Percentiles rank a stretch among this genome's conserved stretches.
Evolutionary conservation across 1,284 basidiomycete species (phyloP).

Genomic region (Neonothopanus nambi): DNA sequence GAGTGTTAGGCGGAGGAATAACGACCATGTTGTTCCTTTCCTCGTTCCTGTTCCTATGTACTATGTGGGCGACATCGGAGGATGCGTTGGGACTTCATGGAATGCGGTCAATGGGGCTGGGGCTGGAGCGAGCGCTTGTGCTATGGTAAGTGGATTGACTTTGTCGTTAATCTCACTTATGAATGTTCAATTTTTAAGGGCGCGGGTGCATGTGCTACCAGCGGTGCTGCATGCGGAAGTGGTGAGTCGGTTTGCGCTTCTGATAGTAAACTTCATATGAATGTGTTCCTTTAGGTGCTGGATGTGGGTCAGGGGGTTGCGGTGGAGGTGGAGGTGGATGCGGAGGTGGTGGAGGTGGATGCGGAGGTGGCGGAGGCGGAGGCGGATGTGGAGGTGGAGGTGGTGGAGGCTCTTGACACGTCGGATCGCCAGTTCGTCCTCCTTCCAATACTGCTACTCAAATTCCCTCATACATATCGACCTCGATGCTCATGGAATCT

Average conservation of each 20-base stretch:
- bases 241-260: too few species aligned
- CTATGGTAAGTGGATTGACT: slow-evolving; percentile 16
- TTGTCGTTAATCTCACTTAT: too few species aligned
- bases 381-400: too few species aligned
- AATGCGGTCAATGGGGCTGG: slow-evolving; percentile 16
- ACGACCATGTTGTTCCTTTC: slow-evolving; percentile 30
- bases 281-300: not conserved
- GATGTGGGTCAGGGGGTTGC: slow-evolving; percentile 15
- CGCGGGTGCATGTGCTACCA: slow-evolving; percentile 19
- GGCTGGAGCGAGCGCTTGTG: slow-evolving; percentile 19
- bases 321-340: slow-evolving; percentile 16
- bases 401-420: too few species aligned
- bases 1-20: not conserved
- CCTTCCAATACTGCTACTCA: too few species aligned
- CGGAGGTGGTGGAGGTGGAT: slow-evolving; percentile 16
- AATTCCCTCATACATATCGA: too few species aligned
- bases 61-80: slow-evolving; percentile 13
- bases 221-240: slow-evolving; percentile 7
- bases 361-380: slow-evolving; percentile 17
- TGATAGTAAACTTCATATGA: too few species aligned
- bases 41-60: slow-evolving; percentile 37
- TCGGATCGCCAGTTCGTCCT: too few species aligned
- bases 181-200: slow-evolving; percentile 6
- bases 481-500: too few species aligned
- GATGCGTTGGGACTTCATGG: slow-evolving; percentile 15